Percentiles rank a stretch among this genome's conserved stretches.
phyloP scores from a whole-genome alignment of 2,329 filamentous ascomycete genomes.

The Annulohypoxylon truncatum region DNA sequence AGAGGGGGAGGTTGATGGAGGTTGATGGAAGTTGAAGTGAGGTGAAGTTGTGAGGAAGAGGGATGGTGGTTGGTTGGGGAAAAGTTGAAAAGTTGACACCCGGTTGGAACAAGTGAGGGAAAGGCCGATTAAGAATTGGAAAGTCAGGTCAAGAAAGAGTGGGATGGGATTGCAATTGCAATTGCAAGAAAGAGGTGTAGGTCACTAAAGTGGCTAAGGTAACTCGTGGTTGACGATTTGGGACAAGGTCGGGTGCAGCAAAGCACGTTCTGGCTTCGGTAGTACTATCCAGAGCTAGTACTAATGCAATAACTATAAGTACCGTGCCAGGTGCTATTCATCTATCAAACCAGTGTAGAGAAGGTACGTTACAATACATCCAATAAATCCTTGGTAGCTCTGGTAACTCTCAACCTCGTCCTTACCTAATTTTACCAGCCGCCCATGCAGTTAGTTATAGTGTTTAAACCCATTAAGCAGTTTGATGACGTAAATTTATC shows the following conservation, averaged over 20 bases:
- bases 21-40: conserved; percentile 40
- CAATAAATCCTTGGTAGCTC: neutral
- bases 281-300: conserved; percentile 42
- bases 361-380: neutral
- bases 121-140: conserved; percentile 42
- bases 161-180: conserved; percentile 34
- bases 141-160: conserved; percentile 41
- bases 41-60: conserved; percentile 34
- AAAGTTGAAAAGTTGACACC: conserved; percentile 24
- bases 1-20: conserved; percentile 12
- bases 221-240: conserved; percentile 33
- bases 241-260: conserved; percentile 37
- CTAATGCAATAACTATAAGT: conserved; percentile 16
- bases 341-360: conserved; percentile 1
- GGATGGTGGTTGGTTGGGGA: conserved; percentile 27
- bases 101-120: conserved; percentile 44
- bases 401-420: neutral
- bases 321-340: conserved; percentile 2
- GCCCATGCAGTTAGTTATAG: neutral
- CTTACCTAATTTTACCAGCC: neutral
- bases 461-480: neutral
- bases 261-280: conserved; percentile 38
- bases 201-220: conserved; percentile 15
- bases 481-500: conserved; percentile 24
- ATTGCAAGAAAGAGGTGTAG: conserved; percentile 21